phyloP scores from a whole-genome alignment of 2,329 filamentous ascomycete species.

The Cladosporium halotolerans region DNA sequence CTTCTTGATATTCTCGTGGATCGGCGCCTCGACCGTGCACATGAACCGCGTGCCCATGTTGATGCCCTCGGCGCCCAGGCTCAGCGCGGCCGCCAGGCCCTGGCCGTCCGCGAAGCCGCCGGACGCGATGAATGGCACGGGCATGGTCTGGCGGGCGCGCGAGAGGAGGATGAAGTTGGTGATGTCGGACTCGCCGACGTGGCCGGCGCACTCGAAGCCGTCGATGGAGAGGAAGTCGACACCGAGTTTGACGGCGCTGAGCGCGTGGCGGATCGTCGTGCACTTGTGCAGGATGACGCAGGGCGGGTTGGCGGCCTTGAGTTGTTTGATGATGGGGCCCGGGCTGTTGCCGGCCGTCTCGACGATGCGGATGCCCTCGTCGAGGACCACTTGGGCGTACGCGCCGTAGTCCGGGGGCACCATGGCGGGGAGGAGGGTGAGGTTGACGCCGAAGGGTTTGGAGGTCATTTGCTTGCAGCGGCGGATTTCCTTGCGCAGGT shows the following conservation, averaged over 20 bases:
- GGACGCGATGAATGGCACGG: slow-evolving; percentile 87
- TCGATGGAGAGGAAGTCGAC: slow-evolving; percentile 97
- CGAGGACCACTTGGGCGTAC: slow-evolving; percentile 87
- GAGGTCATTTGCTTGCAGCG: slow-evolving; percentile 74
- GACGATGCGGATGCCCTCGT: slow-evolving; percentile 85
- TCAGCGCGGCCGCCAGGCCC: slow-evolving; percentile 83
- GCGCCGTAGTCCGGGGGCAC: slow-evolving; percentile 87
- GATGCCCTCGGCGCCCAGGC: slow-evolving; percentile 84
- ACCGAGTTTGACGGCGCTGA: slow-evolving; percentile 85
- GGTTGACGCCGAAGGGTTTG: slow-evolving; percentile 84
- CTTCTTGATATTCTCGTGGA: slow-evolving; percentile 91
- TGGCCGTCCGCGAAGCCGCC: slow-evolving; percentile 94
- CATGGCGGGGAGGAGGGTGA: slow-evolving; percentile 85
- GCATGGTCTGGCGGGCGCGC: slow-evolving; percentile 74
- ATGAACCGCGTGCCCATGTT: slow-evolving; percentile 99
- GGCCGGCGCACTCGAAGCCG: slow-evolving; percentile 92
- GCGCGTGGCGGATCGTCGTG: slow-evolving; percentile 89
- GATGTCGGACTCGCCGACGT: slow-evolving; percentile 81
- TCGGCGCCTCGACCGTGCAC: slow-evolving; percentile 87
- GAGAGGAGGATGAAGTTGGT: slow-evolving; percentile 85
- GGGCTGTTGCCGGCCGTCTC: slow-evolving; percentile 90
- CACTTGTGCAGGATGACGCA: slow-evolving; percentile 91
- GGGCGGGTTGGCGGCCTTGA: slow-evolving; percentile 64
- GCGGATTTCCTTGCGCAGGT: slow-evolving; percentile 87
- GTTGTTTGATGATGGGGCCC: slow-evolving; percentile 79